Percentiles rank a stretch among this genome's conserved stretches.
phyloP scores from a whole-genome alignment of 306 rosid species.

The Ziziphus jujuba region DNA sequence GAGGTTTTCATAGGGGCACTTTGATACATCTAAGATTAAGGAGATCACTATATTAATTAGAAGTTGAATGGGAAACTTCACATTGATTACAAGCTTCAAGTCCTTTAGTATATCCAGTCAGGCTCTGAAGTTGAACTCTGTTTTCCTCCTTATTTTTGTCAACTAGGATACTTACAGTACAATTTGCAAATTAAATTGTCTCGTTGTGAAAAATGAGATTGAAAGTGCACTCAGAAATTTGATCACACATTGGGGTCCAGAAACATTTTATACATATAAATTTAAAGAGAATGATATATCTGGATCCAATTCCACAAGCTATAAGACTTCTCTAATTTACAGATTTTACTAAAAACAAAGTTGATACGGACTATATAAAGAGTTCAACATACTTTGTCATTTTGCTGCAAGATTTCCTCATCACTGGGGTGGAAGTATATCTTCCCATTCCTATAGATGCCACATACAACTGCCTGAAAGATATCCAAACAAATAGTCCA shows the following conservation, averaged over 20 bases:
- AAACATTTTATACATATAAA: background rate
- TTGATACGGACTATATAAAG: constrained; percentile 9
- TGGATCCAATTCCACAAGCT: background rate
- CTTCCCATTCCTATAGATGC: constrained; percentile 79
- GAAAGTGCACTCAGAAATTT: background rate
- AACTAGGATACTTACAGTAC: too few relatives aligned
- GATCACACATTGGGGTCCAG: constrained; percentile 3
- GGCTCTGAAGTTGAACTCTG: background rate
- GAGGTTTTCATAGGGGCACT: too few relatives aligned
- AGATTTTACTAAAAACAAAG: background rate
- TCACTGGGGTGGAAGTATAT: constrained; percentile 87
- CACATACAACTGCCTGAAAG: constrained; percentile 82
- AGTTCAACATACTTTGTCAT: constrained; percentile 74
- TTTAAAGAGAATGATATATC: background rate
- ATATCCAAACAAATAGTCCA: constrained; percentile 23
- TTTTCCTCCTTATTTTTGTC: too few relatives aligned
- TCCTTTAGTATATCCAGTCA: too few relatives aligned
- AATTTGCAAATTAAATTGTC: background rate
- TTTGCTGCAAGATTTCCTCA: constrained; percentile 64
- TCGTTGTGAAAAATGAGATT: background rate
- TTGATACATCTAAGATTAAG: too few relatives aligned
- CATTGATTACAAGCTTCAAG: too few relatives aligned
- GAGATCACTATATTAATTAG: too few relatives aligned
- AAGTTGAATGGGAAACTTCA: too few relatives aligned
- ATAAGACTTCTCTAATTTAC: background rate